Conservation (phyloP, 2,329 filamentous ascomycete genomes). For the Colletotrichum sp. region DNA sequence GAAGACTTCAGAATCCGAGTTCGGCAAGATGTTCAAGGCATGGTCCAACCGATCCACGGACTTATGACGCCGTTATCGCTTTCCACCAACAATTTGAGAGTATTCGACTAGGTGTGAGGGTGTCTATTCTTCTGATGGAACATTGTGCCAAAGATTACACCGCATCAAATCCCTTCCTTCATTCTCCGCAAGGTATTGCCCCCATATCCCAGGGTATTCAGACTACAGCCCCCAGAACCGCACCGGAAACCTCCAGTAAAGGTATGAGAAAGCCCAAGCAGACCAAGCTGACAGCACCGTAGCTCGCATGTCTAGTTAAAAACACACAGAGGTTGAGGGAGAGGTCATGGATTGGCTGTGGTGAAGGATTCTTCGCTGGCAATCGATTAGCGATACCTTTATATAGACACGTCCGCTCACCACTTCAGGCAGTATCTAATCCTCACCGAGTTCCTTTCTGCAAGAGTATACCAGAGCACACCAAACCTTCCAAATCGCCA, state of each 20-base stretch:
- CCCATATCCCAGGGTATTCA: neutral
- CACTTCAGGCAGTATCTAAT: neutral
- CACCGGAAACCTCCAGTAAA: rapidly evolving
- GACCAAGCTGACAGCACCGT: neutral
- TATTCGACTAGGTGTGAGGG: too few species aligned
- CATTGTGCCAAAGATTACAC: too few species aligned
- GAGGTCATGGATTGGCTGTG: neutral
- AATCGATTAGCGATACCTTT: rapidly evolving
- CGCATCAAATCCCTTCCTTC: neutral
- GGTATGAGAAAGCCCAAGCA: rapidly evolving
- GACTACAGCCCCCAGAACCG: rapidly evolving
- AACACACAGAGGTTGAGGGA: neutral
- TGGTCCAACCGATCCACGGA: too few species aligned
- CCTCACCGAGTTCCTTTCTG: too few species aligned
- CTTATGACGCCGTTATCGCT: too few species aligned
- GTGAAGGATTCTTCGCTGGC: neutral
- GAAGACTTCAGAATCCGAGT: too few species aligned
- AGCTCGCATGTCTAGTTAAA: rapidly evolving
- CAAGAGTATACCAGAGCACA: too few species aligned
- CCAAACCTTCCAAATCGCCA: rapidly evolving
- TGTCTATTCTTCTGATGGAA: too few species aligned
- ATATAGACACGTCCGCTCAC: rapidly evolving
- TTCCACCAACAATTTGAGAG: too few species aligned
- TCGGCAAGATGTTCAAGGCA: too few species aligned
- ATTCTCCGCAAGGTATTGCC: neutral